These are phyloP conservation scores for Thielaviopsis populi DNA, from an alignment of 2,329 filamentous ascomycete species.

Conservation along the genomic window DNA sequence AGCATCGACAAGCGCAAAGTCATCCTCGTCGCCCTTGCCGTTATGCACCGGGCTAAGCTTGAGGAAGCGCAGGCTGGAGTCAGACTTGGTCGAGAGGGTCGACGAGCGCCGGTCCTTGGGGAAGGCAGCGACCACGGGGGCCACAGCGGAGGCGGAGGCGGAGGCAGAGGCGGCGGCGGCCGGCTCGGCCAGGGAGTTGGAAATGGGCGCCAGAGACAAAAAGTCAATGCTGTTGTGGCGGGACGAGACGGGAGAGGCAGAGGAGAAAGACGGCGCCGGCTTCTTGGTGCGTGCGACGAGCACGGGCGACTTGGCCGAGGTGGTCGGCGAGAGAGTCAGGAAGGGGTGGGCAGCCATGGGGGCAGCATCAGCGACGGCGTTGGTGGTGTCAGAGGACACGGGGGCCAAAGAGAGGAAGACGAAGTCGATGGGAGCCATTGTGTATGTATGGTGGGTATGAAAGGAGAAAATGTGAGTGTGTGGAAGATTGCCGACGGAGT, in stretches of 20 bases:
- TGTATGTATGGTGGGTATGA: background rate
- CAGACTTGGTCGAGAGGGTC: slow-evolving; percentile 33
- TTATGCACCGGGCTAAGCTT: slow-evolving; percentile 51
- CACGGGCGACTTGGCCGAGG: slow-evolving; percentile 40
- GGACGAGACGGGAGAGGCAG: slow-evolving; percentile 17
- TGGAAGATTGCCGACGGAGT: background rate
- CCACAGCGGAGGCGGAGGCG: too few species aligned
- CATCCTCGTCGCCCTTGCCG: slow-evolving; percentile 44
- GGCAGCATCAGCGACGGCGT: background rate
- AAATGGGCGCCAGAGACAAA: slow-evolving; percentile 14
- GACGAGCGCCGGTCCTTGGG: slow-evolving; percentile 34
- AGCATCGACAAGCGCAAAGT: slow-evolving; percentile 28
- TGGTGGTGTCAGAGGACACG: slow-evolving; percentile 6
- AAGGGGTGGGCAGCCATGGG: slow-evolving; percentile 24
- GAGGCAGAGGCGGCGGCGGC: too few species aligned
- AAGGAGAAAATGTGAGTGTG: background rate
- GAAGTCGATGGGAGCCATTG: slow-evolving; percentile 13
- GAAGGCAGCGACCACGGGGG: slow-evolving; percentile 20
- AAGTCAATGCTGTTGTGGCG: slow-evolving; percentile 20
- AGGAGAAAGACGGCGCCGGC: background rate
- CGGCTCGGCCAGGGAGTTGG: background rate
- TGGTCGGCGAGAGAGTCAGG: slow-evolving; percentile 43
- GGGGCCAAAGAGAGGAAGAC: slow-evolving; percentile 15
- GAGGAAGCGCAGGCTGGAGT: slow-evolving; percentile 34
- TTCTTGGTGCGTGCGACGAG: slow-evolving; percentile 22